phyloP scores from a whole-genome alignment of 371 early-diverging fungal species.

The Apophysomyces ossiformis region DNA sequence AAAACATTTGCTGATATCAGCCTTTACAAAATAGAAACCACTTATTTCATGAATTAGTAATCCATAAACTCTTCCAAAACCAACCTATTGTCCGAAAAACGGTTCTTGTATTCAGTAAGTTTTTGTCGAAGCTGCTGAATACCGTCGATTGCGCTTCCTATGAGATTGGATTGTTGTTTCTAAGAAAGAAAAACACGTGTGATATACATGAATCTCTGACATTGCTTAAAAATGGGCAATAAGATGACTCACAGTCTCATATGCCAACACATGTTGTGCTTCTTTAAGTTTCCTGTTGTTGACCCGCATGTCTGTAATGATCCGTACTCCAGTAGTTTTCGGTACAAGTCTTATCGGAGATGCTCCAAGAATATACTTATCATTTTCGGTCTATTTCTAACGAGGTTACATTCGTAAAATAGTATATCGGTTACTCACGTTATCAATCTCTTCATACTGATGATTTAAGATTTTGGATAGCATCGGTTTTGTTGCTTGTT shows the following conservation, averaged over 20 bases:
- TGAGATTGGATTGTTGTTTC: constrained; percentile 23
- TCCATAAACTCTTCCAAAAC: background rate
- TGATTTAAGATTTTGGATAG: constrained; percentile 36
- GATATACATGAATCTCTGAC: background rate
- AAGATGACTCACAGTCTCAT: constrained; percentile 47
- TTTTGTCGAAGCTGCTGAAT: constrained; percentile 58
- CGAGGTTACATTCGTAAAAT: background rate
- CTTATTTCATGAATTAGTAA: background rate
- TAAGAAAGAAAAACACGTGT: background rate
- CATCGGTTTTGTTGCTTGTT: constrained; percentile 42
- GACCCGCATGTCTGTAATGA: constrained; percentile 65
- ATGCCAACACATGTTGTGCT: constrained; percentile 21
- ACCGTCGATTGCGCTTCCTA: constrained; percentile 59
- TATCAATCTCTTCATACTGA: constrained; percentile 45
- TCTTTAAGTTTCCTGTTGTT: constrained; percentile 19
- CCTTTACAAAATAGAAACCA: constrained; percentile 77
- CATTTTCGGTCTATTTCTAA: background rate
- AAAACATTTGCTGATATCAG: constrained; percentile 79
- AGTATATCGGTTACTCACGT: constrained; percentile 17
- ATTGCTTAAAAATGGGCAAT: background rate
- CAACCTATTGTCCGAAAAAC: constrained; percentile 10
- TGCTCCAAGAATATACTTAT: constrained; percentile 35
- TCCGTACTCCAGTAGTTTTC: constrained; percentile 67
- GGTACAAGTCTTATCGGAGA: constrained; percentile 71
- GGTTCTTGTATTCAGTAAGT: constrained; percentile 52